Base-by-base conservation (phyloP, 352 stramenopile genomes). In the Pythium sp. region DNA sequence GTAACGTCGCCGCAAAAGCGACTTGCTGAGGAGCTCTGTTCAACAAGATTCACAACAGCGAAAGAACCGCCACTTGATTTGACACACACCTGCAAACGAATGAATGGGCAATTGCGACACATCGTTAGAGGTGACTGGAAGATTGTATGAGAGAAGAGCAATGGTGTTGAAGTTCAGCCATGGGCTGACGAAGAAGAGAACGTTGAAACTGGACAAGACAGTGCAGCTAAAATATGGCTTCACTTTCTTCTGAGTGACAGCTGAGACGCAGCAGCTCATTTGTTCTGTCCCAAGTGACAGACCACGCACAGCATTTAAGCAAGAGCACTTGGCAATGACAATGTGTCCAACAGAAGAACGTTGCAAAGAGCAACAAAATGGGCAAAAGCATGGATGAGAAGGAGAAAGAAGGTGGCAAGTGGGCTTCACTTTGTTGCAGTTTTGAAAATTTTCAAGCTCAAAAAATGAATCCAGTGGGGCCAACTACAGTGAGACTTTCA, bases 381-480 rank as follows among this genome's bases (percentile, higher is more conserved):
- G 24, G 24, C 24, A 26, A 26, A 26, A 26, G 24, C 1, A 26
- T 26, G 24, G 24, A 26, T 26, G 24, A 32, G 30, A 32, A 32
- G 30, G 30, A 32, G 30, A 3, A 32, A 32, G 30, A 6, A 26
- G 24, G 30, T 5, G 2, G 6, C 3, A 32, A 32, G 30, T 32
- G 30, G 30, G 0, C 30, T 32, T 32, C 30, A 32, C 30, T 32
- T 32, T 3, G 30, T 57, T 57, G 51, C 28, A 26, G 26, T 57
- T 57, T 34, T 15, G 26, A 11, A 32, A 57, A 28, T n/a, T 24
- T 57, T 57, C 11, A 57, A 57, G 30, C 30, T 32, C 1, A 32
- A 32, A 57, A 57, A 57, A 57, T 34, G 51, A 57, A 57, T 57
- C 51, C 51, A 57, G 51, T 57, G 9, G 12, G 7, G 20, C 20